Base-by-base conservation (phyloP, 306 rosid species). In the Fragaria iinumae region DNA sequence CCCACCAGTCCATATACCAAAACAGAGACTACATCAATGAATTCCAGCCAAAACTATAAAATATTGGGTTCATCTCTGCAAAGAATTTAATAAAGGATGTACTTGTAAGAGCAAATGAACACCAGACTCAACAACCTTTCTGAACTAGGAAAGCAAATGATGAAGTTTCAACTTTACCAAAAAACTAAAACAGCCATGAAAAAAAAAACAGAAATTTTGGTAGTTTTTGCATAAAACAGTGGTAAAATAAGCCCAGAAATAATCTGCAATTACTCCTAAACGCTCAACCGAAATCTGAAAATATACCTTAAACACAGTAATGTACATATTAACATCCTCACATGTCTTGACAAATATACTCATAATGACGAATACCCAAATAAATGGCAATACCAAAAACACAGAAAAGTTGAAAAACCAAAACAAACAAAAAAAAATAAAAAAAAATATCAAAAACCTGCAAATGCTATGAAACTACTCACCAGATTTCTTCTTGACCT, bases 401-500 rank as follows among this genome's bases (percentile, higher is more conserved):
- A 18, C 27, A 8, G 17, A 41, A 20, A 52, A 18, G 17, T 20
- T 25, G 27, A 23, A 53, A 38, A 25, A 55, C 27, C 34, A n/a
- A 16, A 50, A 0, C 39, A 50, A 2, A 27, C 27, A 29, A 29
- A 29, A 18, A 2, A 12, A n/a, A 29, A 66, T 11, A 6, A 4
- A 11, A 8, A 39, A 20, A 2, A 18, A n/a, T n/a, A 66, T 11
- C 7, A 4, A 11, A 12, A 39, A 20, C n/a, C 11, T 2, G 50
- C n/a, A 49, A 49, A 17, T n/a, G 39, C 36, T 0, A 2, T 11
- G 12, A 32, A 64, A 16, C 16, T 18, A 72, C 74, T 66, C 60
- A 79, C 83, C 86, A 32, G 72, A 64, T 34, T 75, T 79, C 70
- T 69, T 74, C 23, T 57, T 63, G 18, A 11, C 53, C 73, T 69